Evolutionary conservation across 345 rosid genomes (phyloP), one percentile per base, ranked within the genome.

Genomic region (Populus davidiana): DNA sequence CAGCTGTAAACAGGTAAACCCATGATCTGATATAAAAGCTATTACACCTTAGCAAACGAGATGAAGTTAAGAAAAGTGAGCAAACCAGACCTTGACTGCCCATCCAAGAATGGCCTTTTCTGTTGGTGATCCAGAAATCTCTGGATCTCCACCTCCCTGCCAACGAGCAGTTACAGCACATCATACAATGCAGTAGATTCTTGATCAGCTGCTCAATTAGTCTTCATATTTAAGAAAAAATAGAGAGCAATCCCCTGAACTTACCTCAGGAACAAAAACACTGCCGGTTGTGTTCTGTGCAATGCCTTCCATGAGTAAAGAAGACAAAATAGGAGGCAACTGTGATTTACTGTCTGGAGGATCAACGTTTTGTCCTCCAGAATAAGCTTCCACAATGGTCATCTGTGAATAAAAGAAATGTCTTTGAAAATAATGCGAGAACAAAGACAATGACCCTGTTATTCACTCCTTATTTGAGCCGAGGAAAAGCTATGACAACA

Each of bases 51-150:
- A 14, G 69, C 35, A 43, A 43, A 35, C 31, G 47, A 47, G 20
- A 44, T 10, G 5, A 29, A 16, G 54, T 67, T 12, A 50, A 29
- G 43, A 13, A 47, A 77, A 71, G 14, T 41, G 11, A 41, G 12
- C 44, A 41, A 41, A 10, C 44, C 25, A 61, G 54, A 62, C 77
- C 94, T 96, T 90, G 75, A 89, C 81, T 17, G 91, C 98, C 99
- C 99, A 96, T 49, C 89, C 88, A 66, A 96, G 89, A 80, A 96
- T 90, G 77, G 99, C 99, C 84, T 93, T 96, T 83, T 96, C 99
- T 43, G 99, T 96, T 18, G 99, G 99, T 69, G 97, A 92, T 80
- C 98, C 99, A 81, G 97, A 82, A 78, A 96, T 82, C 87, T 96
- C 98, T 12, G 78, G 85, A 50, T 87, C 92, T 67, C 88, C 96